Percentiles rank a stretch among this genome's conserved stretches.
Evolutionary conservation across 306 rosid species (phyloP).

Genomic region (Comarum palustre): DNA sequence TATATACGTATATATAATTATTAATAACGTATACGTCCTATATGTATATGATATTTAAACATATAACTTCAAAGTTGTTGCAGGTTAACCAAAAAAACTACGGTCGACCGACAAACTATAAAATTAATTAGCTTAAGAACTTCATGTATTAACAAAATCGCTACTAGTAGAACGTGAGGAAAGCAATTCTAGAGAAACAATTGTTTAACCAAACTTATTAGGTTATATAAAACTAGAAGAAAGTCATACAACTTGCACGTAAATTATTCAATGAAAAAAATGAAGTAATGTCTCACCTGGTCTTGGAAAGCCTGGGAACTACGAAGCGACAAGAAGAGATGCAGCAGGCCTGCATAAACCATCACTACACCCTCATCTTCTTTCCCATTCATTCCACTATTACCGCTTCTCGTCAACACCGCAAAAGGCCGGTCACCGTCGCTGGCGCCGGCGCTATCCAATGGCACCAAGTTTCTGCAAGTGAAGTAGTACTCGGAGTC

Average conservation of each 20-base stretch:
- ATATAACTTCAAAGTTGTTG: too few species aligned
- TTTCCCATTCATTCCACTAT: constrained; percentile 20
- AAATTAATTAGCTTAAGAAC: too few species aligned
- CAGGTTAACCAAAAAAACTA: too few species aligned
- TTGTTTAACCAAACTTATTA: not conserved
- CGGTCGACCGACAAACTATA: too few species aligned
- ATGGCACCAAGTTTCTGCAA: constrained; percentile 34
- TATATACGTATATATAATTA: too few species aligned
- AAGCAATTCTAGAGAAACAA: not conserved
- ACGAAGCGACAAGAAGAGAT: constrained; percentile 40
- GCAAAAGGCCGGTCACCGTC: constrained; percentile 16
- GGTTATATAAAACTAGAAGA: too few species aligned
- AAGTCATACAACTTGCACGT: not conserved
- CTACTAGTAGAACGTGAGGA: not conserved
- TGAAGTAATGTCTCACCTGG: constrained; percentile 47
- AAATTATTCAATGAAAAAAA: not conserved
- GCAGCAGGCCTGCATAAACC: constrained; percentile 61
- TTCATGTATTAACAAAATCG: not conserved
- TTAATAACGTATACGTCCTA: too few species aligned
- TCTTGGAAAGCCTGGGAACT: constrained; percentile 25
- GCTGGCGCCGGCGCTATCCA: constrained; percentile 32
- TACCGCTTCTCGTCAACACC: constrained; percentile 29
- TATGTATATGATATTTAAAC: too few species aligned
- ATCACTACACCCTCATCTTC: constrained; percentile 47
- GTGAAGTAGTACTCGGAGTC: not conserved